Base-by-base conservation (phyloP, 2,329 filamentous ascomycete species). In the Xylaria sp. region DNA sequence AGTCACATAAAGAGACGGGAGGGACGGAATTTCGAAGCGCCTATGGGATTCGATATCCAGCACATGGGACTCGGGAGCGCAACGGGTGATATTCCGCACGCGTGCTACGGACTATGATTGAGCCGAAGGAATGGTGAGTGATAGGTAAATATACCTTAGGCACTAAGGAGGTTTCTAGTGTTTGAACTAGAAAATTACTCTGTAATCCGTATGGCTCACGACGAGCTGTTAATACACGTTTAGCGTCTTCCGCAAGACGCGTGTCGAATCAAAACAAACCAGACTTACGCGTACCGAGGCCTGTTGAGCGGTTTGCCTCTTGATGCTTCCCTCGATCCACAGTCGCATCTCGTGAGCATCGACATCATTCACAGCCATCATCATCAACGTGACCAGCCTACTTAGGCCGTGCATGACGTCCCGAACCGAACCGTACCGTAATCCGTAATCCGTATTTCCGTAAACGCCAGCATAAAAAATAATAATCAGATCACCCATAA, bases 1-100 rank as follows among this genome's bases (percentile, higher is more conserved):
- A 79, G 75, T 70, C 74, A 72, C 74, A 76, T 79, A 81, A 78
- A 81, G 79, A 81, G 77, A 78, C 74, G 76, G 79, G 79, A 76
- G 63, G 16, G 16, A 68, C 63, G 47, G 8, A 59, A 52, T 62
- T 72, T 67, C 4, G 23, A 30, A 30, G 23, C 5, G 23, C 4
- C 23, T 5, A 30, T 30, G 5, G 23, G 23, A 76, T 78, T 81
- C 81, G 79, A 77, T 79, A 74, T 79, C 77, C 77, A 74, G 77
- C 77, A 77, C 79, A 81, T 70, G 78, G 79, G 73, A 71, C 74
- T 16, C 16, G 16, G 16, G 16, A 16, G 16, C 79, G 76, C 67
- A 66, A 68, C 72, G 71, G 71, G 74, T 73, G 74, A 77, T 79
- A 79, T 30, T 30, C 23, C 23, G 23, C 77, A 79, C 70, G 81